Base-by-base conservation (phyloP, 345 rosid species). In the Citrus trifoliata region DNA sequence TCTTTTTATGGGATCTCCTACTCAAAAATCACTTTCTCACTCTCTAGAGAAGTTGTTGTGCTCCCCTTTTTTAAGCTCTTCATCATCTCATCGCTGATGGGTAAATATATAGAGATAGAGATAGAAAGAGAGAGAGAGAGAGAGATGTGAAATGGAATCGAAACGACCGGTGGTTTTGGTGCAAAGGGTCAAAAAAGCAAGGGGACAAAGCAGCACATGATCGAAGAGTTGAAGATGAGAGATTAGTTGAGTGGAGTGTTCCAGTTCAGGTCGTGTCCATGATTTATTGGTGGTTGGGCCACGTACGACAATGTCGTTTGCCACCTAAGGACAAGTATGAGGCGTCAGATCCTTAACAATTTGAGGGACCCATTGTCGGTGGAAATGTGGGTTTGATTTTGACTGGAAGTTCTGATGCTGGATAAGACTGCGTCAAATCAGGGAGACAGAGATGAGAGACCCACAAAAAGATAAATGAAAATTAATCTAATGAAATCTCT, bases 311-410 rank as follows among this genome's bases (percentile, higher is more conserved):
- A 6, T 10, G 77, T 38, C 46, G 5, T 64, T 75, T 4, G 12
- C 51, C 71, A 65, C n/a, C 16, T 65, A 32, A 65, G 78, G 61
- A 30, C 62, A 6, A 0, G 6, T 75, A 32, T 51, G 30, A 28
- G n/a, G 51, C 71, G 63, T 75, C 48, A 4, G 62, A 75, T 64
- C 6, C 24, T 48, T 46, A 48, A 7, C 71, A 32, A 6, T 30
- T 16, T 35, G 30, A 0, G 77, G 78, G 71, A 64, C 71, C 71
- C 78, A 22, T 19, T 64, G 78, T 46, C 46, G 32, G 70, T 46
- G 56, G 56, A 16, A 16, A 51, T 51, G 21, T 6, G 58, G 70
- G n/a, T 64, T 18, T 42, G 58, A 16, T 56, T 56, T 13, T 56
- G 65, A 22, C 37, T 35, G 51, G 76, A 33, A 33, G 76, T 22